Evolutionary conservation across 2,329 filamentous ascomycete species (phyloP).

Genomic region (Magnaporthales sp.): DNA sequence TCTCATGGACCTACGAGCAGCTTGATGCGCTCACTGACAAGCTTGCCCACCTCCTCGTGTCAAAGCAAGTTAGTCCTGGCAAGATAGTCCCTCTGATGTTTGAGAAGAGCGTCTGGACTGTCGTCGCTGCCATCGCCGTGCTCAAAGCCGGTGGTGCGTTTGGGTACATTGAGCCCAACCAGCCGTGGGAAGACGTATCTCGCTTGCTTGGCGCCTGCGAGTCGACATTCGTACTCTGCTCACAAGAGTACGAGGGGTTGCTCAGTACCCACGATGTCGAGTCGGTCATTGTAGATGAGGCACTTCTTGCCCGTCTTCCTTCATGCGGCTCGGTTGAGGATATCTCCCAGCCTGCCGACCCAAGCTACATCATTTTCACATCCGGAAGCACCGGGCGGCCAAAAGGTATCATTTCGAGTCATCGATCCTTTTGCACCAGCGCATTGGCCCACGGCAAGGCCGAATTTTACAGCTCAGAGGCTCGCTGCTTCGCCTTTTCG

Average conservation of each 20-base stretch:
- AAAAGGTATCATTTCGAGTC: constrained; percentile 50
- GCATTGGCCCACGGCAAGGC: constrained; percentile 8
- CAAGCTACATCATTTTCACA: constrained; percentile 44
- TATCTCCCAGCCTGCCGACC: constrained; percentile 27
- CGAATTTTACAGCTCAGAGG: constrained; percentile 65
- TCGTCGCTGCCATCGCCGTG: constrained; percentile 13
- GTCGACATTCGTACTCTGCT: constrained; percentile 10
- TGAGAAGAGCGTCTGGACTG: constrained; percentile 7
- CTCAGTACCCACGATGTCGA: constrained; percentile 1
- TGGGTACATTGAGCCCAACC: constrained; percentile 12
- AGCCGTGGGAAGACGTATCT: constrained; percentile 4
- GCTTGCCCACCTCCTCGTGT: background rate
- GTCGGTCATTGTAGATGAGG: background rate
- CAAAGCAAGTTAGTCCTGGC: background rate
- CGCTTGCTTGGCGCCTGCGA: background rate
- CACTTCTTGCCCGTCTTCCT: background rate
- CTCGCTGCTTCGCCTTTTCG: constrained; percentile 25
- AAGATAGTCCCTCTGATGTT: background rate
- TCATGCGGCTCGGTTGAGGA: constrained; percentile 50
- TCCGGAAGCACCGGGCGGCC: constrained; percentile 49
- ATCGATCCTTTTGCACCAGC: constrained; percentile 16
- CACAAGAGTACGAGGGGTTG: background rate
- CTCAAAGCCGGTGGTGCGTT: constrained; percentile 16
- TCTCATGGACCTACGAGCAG: background rate
- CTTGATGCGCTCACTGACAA: background rate